Base-by-base conservation (phyloP, 352 stramenopile species). In the Globisporangium paroecandrum region DNA sequence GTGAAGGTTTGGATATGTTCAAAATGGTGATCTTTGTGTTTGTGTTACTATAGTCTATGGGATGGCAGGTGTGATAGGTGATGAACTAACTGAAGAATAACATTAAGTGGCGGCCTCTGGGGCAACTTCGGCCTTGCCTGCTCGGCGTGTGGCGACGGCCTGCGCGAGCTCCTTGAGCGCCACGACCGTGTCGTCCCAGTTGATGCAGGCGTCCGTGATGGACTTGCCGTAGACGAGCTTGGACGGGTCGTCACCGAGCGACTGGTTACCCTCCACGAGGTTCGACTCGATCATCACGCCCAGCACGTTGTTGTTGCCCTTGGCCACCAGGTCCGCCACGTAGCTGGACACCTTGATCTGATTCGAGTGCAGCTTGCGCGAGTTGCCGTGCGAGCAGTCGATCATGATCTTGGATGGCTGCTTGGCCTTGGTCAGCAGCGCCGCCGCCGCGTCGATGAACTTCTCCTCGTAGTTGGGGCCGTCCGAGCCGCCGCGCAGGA, bases 281-380 rank as follows among this genome's bases (percentile, higher is more conserved):
- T 96, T 95, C 20, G 85, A 94, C 70, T 96, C 89, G 62, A 96
- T 89, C 89, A 96, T 96, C n/a, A 95, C 67, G 15, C 89, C 89
- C 3, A 95, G 74, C 36, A 96, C 56, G 58, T 91, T 88, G 4
- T 72, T 63, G 69, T 92, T 82, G 27, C 89, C 89, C 22, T 75
- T 75, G 1, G 80, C 79, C 22, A 96, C 75, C 36, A 93, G 71
- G 15, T 79, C 71, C 4, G 82, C 80, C 20, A 96, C 34, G 75
- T 94, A 89, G 53, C 68, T 77, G 20, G 83, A 72, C 34, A 96
- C 89, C 65, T 91, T 90, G 53, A 85, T 72, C 70, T 96, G 89
- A 77, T 96, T 96, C 32, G 76, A 66, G 75, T 94, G 88, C 56
- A 87, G 65, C 74, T 95, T 95, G 69, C 84, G 78, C 54, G 84